Conservation (phyloP, 306 rosid genomes). For the Psophocarpus tetragonolobus region DNA sequence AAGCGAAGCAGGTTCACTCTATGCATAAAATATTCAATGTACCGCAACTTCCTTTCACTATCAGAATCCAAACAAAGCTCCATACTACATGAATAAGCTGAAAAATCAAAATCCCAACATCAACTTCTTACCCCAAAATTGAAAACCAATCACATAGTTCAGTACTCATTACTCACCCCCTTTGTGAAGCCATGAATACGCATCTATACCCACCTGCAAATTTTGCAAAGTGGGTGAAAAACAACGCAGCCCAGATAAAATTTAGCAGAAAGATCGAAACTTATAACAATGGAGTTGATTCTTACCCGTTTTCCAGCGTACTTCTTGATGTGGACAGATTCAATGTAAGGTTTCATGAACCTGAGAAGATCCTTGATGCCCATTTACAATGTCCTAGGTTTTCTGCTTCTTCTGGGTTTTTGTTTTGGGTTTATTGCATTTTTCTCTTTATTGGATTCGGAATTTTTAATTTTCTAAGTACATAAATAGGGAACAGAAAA, state of each 20-base stretch:
- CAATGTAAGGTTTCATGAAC: constrained; percentile 81
- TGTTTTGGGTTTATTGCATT: constrained; percentile 34
- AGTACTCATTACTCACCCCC: constrained; percentile 59
- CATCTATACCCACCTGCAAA: constrained; percentile 95
- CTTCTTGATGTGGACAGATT: constrained; percentile 65
- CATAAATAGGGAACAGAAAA: constrained; percentile 35
- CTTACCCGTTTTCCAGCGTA: constrained; percentile 84
- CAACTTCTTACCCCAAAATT: neutral
- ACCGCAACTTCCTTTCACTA: constrained; percentile 62
- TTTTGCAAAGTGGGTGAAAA: neutral
- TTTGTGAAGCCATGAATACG: constrained; percentile 97
- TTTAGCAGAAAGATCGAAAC: constrained; percentile 19
- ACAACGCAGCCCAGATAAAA: neutral
- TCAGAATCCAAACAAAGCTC: constrained; percentile 78
- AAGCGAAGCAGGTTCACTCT: constrained; percentile 47
- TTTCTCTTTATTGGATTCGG: neutral
- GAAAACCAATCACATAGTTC: neutral
- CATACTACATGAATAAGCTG: constrained; percentile 98
- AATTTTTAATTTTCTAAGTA: neutral
- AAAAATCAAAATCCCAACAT: constrained; percentile 21
- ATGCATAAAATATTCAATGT: constrained; percentile 78
- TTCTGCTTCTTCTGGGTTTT: constrained; percentile 28
- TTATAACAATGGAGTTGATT: neutral
- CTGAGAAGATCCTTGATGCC: constrained; percentile 97
- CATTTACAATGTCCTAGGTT: constrained; percentile 44